These are phyloP conservation scores for Fusarium begoniae DNA, from an alignment of 2,329 filamentous ascomycete species.

Conservation along the genomic window DNA sequence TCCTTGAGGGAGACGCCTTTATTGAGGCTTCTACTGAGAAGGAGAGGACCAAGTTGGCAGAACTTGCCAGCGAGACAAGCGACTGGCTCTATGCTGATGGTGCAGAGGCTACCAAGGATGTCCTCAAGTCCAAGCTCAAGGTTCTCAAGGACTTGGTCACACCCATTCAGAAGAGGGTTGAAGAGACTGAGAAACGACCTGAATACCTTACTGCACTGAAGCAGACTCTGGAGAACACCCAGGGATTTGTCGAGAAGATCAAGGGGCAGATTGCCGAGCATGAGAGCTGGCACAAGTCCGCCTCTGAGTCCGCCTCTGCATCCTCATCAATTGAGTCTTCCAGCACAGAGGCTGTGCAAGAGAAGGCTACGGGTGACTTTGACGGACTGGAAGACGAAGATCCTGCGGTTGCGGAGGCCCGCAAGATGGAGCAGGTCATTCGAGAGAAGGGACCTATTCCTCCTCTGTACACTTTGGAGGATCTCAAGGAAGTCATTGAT, in stretches of 20 bases:
- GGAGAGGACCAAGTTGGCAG: conserved; percentile 72
- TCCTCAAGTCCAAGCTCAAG: conserved; percentile 80
- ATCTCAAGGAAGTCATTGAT: conserved; percentile 72
- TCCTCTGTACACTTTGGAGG: conserved; percentile 76
- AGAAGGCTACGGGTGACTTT: conserved; percentile 65
- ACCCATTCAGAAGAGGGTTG: conserved; percentile 78
- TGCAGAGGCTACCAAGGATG: conserved; percentile 75
- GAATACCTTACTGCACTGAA: conserved; percentile 73
- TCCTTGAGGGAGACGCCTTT: conserved; percentile 81
- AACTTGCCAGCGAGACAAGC: conserved; percentile 73
- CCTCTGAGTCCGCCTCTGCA: conserved; percentile 61
- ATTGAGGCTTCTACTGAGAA: conserved; percentile 73
- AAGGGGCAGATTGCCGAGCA: conserved; percentile 75
- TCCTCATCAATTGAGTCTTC: conserved; percentile 52
- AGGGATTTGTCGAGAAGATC: conserved; percentile 75
- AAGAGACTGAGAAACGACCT: conserved; percentile 77
- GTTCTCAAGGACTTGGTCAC: conserved; percentile 79
- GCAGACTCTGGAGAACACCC: conserved; percentile 75
- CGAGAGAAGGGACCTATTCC: conserved; percentile 64
- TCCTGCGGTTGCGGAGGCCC: conserved; percentile 50
- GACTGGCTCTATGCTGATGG: conserved; percentile 95
- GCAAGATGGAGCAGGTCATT: conserved; percentile 55
- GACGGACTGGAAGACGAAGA: conserved; percentile 82
- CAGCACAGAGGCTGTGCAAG: conserved; percentile 54
- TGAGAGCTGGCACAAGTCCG: conserved; percentile 67